Evolutionary conservation across 2,329 filamentous ascomycete species (phyloP).

Genomic region (Chaetomiaceae sp.): DNA sequence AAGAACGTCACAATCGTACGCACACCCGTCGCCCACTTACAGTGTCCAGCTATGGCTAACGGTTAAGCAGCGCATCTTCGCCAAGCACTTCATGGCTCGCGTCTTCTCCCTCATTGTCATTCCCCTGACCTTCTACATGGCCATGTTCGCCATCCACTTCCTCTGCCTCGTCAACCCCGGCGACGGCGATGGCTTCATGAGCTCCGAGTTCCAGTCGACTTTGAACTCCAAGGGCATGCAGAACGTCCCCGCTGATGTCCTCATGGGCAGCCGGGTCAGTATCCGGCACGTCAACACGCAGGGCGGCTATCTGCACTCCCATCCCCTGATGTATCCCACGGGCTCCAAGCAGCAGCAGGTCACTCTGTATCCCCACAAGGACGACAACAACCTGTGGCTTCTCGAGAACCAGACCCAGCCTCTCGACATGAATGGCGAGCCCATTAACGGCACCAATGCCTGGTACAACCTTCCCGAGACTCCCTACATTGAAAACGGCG

Average conservation of each 20-base stretch:
- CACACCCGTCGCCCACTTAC: not conserved
- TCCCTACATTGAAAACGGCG: conserved; percentile 71
- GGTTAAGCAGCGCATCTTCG: conserved; percentile 58
- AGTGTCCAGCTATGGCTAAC: not conserved
- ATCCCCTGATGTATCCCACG: conserved; percentile 93
- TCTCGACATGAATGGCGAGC: conserved; percentile 66
- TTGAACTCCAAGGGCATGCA: conserved; percentile 96
- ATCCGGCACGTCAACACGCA: conserved; percentile 96
- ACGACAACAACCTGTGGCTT: conserved; percentile 94
- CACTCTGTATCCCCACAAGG: conserved; percentile 97
- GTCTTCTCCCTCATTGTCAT: conserved; percentile 89
- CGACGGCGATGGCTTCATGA: conserved; percentile 99
- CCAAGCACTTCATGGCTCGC: conserved; percentile 91
- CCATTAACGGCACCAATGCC: conserved; percentile 73
- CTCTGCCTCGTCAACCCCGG: conserved; percentile 88
- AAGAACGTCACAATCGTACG: conserved; percentile 68
- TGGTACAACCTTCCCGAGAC: conserved; percentile 72
- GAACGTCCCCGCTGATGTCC: conserved; percentile 87
- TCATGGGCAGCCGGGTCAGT: conserved; percentile 78
- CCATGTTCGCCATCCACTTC: conserved; percentile 97
- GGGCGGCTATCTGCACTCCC: conserved; percentile 94
- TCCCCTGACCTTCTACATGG: conserved; percentile 85
- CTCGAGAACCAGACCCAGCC: conserved; percentile 96
- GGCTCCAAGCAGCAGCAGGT: conserved; percentile 99
- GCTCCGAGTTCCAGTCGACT: conserved; percentile 96